Evolutionary conservation across 352 stramenopile genomes (phyloP).

Genomic region (Halophytophthora batemanensis): DNA sequence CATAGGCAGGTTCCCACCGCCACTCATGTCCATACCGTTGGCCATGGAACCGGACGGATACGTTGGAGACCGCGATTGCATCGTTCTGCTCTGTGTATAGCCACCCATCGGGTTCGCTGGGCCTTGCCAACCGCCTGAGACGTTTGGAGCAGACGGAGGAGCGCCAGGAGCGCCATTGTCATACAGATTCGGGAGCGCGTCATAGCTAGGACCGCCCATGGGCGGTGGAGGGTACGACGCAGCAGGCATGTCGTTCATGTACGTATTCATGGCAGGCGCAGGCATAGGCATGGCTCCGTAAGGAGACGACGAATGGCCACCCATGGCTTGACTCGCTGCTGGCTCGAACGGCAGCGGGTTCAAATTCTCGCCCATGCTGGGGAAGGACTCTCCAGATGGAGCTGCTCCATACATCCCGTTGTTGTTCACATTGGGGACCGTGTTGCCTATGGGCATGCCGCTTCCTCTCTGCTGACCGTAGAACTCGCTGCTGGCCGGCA

Average conservation of each 20-base stretch:
- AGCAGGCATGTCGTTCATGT: slow-evolving; percentile 28
- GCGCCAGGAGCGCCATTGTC: slow-evolving; percentile 8
- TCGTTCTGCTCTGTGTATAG: not conserved
- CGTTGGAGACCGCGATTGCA: not conserved
- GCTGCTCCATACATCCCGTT: slow-evolving; percentile 9
- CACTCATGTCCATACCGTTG: slow-evolving; percentile 17
- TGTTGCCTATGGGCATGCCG: slow-evolving; percentile 7
- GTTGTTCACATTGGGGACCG: slow-evolving; percentile 3
- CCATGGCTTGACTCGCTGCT: slow-evolving; percentile 22
- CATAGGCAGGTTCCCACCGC: slow-evolving; percentile 17
- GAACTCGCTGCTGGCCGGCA: slow-evolving; percentile 14
- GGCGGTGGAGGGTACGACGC: slow-evolving; percentile 21
- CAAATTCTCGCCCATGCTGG: slow-evolving; percentile 20
- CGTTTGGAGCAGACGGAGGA: slow-evolving; percentile 5
- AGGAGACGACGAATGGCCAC: slow-evolving; percentile 17
- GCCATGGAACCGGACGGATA: slow-evolving; percentile 13
- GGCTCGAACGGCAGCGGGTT: slow-evolving; percentile 32
- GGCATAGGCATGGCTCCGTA: slow-evolving; percentile 19
- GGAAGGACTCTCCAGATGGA: slow-evolving; percentile 10
- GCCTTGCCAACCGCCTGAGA: slow-evolving; percentile 21
- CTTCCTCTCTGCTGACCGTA: slow-evolving; percentile 15
- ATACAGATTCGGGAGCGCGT: slow-evolving; percentile 27
- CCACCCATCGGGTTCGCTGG: slow-evolving; percentile 14
- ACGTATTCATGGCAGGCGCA: slow-evolving; percentile 13
- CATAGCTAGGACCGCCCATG: slow-evolving; percentile 20